phyloP scores from a whole-genome alignment of 805 yeast genomes.

The Debaryomyces castellii region DNA sequence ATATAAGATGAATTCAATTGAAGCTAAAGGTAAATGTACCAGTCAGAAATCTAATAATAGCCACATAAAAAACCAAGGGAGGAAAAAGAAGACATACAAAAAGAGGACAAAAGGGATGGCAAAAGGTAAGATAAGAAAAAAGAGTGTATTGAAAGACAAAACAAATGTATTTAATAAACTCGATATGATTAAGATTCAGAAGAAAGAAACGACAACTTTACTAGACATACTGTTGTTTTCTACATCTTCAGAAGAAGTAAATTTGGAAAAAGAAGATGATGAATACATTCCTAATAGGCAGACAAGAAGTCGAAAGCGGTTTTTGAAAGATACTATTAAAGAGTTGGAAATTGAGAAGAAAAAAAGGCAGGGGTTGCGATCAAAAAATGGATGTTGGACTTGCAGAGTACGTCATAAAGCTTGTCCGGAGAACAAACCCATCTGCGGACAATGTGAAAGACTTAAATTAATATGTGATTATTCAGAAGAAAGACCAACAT shows the following conservation, averaged over 20 bases:
- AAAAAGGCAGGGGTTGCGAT: constrained; percentile 29
- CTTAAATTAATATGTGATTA: constrained; percentile 61
- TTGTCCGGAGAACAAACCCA: constrained; percentile 66
- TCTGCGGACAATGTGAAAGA: constrained; percentile 56
- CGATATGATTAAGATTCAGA: background rate
- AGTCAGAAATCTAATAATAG: too few species aligned
- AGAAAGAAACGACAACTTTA: background rate
- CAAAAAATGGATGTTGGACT: constrained; percentile 75
- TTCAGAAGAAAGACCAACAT: constrained; percentile 48
- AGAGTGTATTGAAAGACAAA: background rate
- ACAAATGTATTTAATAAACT: background rate
- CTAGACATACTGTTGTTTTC: too few species aligned
- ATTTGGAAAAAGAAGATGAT: constrained; percentile 4
- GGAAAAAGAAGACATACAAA: background rate
- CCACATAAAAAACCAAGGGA: background rate
- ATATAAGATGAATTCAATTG: too few species aligned
- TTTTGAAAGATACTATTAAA: background rate
- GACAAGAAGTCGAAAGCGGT: constrained; percentile 8
- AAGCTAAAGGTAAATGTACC: too few species aligned
- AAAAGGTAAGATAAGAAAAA: background rate
- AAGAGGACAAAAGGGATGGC: background rate
- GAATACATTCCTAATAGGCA: constrained; percentile 8
- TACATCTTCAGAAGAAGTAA: constrained; percentile 1
- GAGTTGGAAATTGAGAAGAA: constrained; percentile 12
- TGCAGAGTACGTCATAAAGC: constrained; percentile 72